A percentile compares a stretch with the other conserved stretches of the same genome.
Evolutionary conservation across 305 asterid species (phyloP).

Genomic region (Plantago rigida): DNA sequence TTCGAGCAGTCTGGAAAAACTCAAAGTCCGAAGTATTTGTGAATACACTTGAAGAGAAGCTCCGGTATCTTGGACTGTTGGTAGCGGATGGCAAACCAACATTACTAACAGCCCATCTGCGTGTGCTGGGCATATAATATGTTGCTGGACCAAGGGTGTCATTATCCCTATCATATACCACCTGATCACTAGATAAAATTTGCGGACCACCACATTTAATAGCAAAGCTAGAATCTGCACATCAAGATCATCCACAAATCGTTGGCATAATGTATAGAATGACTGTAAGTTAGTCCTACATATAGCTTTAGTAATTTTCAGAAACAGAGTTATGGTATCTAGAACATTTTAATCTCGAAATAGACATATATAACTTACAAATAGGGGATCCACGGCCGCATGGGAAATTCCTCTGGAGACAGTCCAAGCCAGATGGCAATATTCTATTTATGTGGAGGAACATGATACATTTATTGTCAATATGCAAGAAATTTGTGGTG

Average conservation of each 20-base stretch:
- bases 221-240: constrained; percentile 61
- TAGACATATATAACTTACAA: constrained; percentile 34
- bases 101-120: constrained; percentile 80
- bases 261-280: not conserved
- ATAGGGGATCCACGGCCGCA: constrained; percentile 42
- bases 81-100: constrained; percentile 41
- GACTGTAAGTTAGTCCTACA: not conserved
- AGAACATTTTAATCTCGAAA: not conserved
- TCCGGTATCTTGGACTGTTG: constrained; percentile 25
- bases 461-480: too few relatives aligned
- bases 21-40: constrained; percentile 46
- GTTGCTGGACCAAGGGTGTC: constrained; percentile 68
- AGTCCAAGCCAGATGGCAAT: constrained; percentile 52
- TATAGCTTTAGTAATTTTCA: not conserved
- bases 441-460: constrained; percentile 26
- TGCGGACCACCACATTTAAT: constrained; percentile 60
- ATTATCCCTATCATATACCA: constrained; percentile 39
- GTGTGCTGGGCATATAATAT: constrained; percentile 28
- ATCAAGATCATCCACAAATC: not conserved
- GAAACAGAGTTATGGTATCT: too few relatives aligned
- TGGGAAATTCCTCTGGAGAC: constrained; percentile 66
- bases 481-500: too few relatives aligned
- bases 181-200: constrained; percentile 32
- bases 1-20: constrained; percentile 43
- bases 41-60: constrained; percentile 31